Evolutionary conservation across 805 yeast species (phyloP).

Genomic region (Sugiyamaella mastotermitis): DNA sequence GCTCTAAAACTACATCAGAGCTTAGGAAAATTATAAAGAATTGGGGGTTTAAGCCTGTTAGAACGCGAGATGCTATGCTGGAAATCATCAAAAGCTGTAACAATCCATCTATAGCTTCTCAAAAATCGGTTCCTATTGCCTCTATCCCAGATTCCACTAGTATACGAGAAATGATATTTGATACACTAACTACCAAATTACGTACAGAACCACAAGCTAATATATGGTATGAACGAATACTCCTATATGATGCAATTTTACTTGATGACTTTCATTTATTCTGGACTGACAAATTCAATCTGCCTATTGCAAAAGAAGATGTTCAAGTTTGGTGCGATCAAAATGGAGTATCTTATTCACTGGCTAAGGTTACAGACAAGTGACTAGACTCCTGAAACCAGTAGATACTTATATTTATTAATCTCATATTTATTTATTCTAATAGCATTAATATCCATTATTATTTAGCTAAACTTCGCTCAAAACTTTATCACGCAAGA

Average conservation of each 20-base stretch:
- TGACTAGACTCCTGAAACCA: no score
- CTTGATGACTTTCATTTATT: constrained; percentile 10
- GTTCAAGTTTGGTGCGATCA: constrained; percentile 12
- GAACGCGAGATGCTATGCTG: constrained; percentile 9
- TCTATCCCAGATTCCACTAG: not conserved
- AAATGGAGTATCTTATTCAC: constrained; percentile 9
- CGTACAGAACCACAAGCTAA: constrained; percentile 8
- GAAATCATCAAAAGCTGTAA: constrained; percentile 7
- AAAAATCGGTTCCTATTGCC: not conserved
- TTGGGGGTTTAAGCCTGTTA: constrained; percentile 14
- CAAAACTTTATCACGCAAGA: no score
- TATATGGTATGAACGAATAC: constrained; percentile 13
- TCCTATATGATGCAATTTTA: constrained; percentile 10
- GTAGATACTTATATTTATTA: no score
- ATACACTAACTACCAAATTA: constrained; percentile 6
- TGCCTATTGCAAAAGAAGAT: constrained; percentile 3
- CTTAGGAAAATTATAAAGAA: not conserved
- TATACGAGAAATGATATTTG: constrained; percentile 6
- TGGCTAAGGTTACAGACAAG: no score
- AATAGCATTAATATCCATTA: no score
- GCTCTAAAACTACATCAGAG: no score
- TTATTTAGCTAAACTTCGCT: no score
- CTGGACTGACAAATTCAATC: not conserved
- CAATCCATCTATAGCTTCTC: not conserved
- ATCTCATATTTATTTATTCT: no score